Evolutionary conservation across 495 filamentous ascomycete species (phyloP), one percentile per base, ranked within the genome.

Genomic region (Cetradonia linearis): DNA sequence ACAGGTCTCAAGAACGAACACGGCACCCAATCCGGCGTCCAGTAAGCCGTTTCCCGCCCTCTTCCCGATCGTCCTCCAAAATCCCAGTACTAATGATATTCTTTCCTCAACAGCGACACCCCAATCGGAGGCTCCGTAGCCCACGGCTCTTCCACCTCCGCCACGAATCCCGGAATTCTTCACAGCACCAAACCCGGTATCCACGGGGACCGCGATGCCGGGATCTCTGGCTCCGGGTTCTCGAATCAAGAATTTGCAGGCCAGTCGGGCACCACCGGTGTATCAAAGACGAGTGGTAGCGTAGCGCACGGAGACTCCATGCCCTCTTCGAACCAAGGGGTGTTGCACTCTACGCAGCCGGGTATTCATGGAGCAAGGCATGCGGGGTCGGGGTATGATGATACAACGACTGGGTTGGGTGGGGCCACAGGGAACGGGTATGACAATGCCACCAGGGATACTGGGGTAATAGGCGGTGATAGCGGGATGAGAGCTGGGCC

Each of bases 401-500:
- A 46, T 46, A 46, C 42, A 0, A 46, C 42, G 42, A 46, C 42
- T n/a, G n/a, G n/a, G n/a, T n/a, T n/a, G n/a, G n/a, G n/a, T n/a
- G n/a, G n/a, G n/a, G n/a, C n/a, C n/a, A n/a, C n/a, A n/a, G n/a
- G n/a, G n/a, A n/a, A n/a, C 33, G 30, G 40, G 47, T 34, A 27
- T 38, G 23, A 27, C 46, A 23, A 49, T 25, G 28, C 1, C 3
- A 18, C 14, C 16, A 31, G 48, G 25, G 48, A 31, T 50, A 31
- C 25, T 31, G 48, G 48, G 2, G 1, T n/a, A 16, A 38, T 30
- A 2, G 47, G 47, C n/a, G 49, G 28, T 34, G 49, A 34, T 23
- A 66, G 64, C 27, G 63, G 71, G 44, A 70, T 73, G 57, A 81
- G 71, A 0, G 72, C 75, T n/a, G 81, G 81, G 13, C 77, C 78